phyloP scores from a whole-genome alignment of 768 basidiomycete genomes.

The Tephrocybe sp. region DNA sequence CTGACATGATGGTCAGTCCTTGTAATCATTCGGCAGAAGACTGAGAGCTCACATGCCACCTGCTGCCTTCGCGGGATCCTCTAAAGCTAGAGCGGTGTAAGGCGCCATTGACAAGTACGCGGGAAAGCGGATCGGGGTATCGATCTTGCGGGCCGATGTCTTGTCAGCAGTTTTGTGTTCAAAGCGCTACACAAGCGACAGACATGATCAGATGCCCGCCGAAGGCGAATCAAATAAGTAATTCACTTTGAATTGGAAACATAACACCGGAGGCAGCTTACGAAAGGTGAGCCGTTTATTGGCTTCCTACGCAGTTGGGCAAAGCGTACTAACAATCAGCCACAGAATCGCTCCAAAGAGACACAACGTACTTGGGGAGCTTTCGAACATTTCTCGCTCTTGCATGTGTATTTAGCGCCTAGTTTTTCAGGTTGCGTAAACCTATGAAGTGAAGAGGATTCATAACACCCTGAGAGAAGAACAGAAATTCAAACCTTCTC shows the following conservation, averaged over 20 bases:
- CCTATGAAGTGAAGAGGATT: conserved; percentile 35
- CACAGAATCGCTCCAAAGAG: not conserved
- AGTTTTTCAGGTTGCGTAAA: conserved; percentile 87
- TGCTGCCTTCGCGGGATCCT: conserved; percentile 47
- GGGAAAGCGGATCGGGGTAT: conserved; percentile 80
- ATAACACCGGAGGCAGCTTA: conserved; percentile 85
- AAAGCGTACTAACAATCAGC: conserved; percentile 4
- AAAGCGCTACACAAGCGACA: conserved; percentile 65
- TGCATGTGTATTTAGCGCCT: conserved; percentile 77
- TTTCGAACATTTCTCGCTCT: conserved; percentile 67
- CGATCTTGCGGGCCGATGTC: conserved; percentile 79
- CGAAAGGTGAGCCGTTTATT: conserved; percentile 85
- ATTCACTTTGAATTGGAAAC: conserved; percentile 90
- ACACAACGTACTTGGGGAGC: conserved; percentile 48
- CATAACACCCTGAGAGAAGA: not conserved
- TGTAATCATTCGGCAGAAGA: not conserved
- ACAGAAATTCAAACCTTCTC: conserved; percentile 48
- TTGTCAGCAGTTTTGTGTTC: conserved; percentile 82
- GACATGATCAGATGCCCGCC: conserved; percentile 1
- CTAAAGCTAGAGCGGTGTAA: conserved; percentile 69
- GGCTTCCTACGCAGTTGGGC: conserved; percentile 50
- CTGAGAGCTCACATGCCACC: conserved; percentile 26
- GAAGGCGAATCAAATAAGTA: not conserved
- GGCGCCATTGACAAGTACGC: conserved; percentile 85
- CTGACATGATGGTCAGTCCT: conserved; percentile 23